phyloP scores from a whole-genome alignment of 1,139 yeast species.

The Candida anutae region DNA sequence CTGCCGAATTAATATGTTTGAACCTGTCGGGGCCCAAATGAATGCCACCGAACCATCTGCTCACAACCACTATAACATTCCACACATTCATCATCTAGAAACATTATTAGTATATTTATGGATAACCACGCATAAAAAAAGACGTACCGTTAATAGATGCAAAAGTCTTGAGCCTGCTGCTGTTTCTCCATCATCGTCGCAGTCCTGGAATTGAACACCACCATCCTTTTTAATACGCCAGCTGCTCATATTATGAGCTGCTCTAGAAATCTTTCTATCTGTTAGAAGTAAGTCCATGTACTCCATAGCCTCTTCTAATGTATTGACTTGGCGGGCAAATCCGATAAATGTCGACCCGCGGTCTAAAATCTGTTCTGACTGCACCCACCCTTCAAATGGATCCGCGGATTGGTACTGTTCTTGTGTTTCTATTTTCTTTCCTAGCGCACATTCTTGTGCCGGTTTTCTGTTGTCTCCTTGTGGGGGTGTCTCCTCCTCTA shows the following conservation, averaged over 20 bases:
- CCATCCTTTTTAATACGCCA: slow-evolving; percentile 61
- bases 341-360: slow-evolving; percentile 84
- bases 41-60: slow-evolving; percentile 91
- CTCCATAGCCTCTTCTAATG: slow-evolving; percentile 57
- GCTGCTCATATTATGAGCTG: slow-evolving; percentile 79
- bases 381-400: slow-evolving; percentile 61
- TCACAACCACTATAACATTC: slow-evolving; percentile 81
- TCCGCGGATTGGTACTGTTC: slow-evolving; percentile 15
- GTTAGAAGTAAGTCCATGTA: slow-evolving; percentile 44
- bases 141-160: slow-evolving; percentile 61
- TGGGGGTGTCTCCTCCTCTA: slow-evolving; percentile 1
- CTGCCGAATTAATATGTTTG: slow-evolving; percentile 84
- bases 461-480: not conserved
- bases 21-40: slow-evolving; percentile 91
- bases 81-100: slow-evolving; percentile 63
- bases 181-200: slow-evolving; percentile 95
- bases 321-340: slow-evolving; percentile 52
- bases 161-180: slow-evolving; percentile 91
- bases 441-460: not conserved
- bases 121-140: not conserved
- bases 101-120: slow-evolving; percentile 16
- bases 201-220: slow-evolving; percentile 64
- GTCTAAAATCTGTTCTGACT: slow-evolving; percentile 71
- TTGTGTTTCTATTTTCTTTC: slow-evolving; percentile 1
- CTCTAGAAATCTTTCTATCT: slow-evolving; percentile 60